Percentiles rank a stretch among this genome's conserved stretches.
Evolutionary conservation across 2,329 filamentous ascomycete genomes (phyloP).

Genomic region (Fusarium sp.): DNA sequence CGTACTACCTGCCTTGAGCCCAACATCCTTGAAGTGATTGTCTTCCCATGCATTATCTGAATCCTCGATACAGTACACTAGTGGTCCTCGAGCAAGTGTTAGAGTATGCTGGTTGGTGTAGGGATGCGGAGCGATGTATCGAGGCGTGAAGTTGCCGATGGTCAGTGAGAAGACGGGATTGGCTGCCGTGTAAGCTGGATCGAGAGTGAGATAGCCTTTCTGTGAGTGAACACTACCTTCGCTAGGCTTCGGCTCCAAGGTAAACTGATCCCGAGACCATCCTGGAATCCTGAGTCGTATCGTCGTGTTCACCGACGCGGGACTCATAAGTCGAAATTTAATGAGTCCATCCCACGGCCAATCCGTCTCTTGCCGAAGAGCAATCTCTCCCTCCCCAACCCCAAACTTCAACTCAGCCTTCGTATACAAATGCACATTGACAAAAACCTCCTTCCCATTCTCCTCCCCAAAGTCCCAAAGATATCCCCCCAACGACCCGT

Average conservation of each 20-base stretch:
- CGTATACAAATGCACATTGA: slow-evolving; percentile 68
- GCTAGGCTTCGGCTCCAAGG: slow-evolving; percentile 48
- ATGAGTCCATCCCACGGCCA: slow-evolving; percentile 68
- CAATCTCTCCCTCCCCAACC: slow-evolving; percentile 47
- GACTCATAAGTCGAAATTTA: slow-evolving; percentile 53
- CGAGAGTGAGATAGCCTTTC: slow-evolving; percentile 61
- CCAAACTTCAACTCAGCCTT: slow-evolving; percentile 56
- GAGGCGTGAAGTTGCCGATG: slow-evolving; percentile 57
- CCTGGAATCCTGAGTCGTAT: slow-evolving; percentile 63
- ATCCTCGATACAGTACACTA: slow-evolving; percentile 71
- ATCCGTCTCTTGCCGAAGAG: slow-evolving; percentile 54
- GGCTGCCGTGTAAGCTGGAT: slow-evolving; percentile 50
- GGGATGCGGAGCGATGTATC: slow-evolving; percentile 63
- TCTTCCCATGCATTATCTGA: slow-evolving; percentile 24
- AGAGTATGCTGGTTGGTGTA: slow-evolving; percentile 65
- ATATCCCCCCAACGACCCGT: slow-evolving; percentile 67
- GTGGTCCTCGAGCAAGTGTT: slow-evolving; percentile 63
- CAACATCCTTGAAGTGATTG: slow-evolving; percentile 27
- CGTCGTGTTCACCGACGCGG: slow-evolving; percentile 41
- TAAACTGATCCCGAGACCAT: slow-evolving; percentile 55
- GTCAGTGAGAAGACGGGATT: slow-evolving; percentile 50
- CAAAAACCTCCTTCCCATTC: slow-evolving; percentile 42
- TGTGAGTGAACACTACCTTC: slow-evolving; percentile 22
- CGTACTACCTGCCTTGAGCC: background rate
- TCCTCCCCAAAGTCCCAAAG: slow-evolving; percentile 57